Conservation (phyloP, 305 asterid genomes). For the Fraxinus sp. region DNA sequence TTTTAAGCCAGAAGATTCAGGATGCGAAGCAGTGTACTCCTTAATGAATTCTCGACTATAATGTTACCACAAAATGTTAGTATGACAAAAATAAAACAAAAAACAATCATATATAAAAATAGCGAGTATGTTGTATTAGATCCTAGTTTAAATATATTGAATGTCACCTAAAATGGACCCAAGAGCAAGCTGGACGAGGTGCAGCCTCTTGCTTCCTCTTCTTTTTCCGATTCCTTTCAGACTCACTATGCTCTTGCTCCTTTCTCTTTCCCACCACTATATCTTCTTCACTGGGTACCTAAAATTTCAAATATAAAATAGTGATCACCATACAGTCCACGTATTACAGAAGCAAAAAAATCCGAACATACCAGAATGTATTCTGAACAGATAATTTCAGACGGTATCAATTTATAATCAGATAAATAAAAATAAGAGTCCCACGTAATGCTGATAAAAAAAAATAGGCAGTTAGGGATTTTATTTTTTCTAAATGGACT, state of each 20-base stretch:
- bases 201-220: slow-evolving; percentile 66
- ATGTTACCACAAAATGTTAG: slow-evolving; percentile 26
- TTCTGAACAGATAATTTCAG: not conserved
- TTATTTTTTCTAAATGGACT: not conserved
- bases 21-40: slow-evolving; percentile 93
- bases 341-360: slow-evolving; percentile 9
- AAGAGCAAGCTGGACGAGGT: slow-evolving; percentile 94
- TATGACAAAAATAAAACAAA: slow-evolving; percentile 2
- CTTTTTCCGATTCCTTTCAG: slow-evolving; percentile 71
- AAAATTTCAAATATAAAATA: slow-evolving; percentile 18
- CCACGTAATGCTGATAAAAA: not conserved
- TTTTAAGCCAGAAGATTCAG: slow-evolving; percentile 92
- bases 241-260: slow-evolving; percentile 58
- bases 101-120: not conserved
- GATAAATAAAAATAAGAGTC: not conserved
- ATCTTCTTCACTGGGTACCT: slow-evolving; percentile 63
- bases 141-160: slow-evolving; percentile 20
- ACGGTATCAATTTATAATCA: not conserved
- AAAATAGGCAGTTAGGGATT: not conserved
- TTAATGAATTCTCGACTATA: slow-evolving; percentile 86
- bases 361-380: not conserved
- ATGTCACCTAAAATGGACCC: slow-evolving; percentile 93
- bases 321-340: slow-evolving; percentile 19
- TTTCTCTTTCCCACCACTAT: slow-evolving; percentile 50
- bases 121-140: not conserved